Evolutionary conservation across 2,329 filamentous ascomycete species (phyloP).

Genomic region (Fusarium sp.): DNA sequence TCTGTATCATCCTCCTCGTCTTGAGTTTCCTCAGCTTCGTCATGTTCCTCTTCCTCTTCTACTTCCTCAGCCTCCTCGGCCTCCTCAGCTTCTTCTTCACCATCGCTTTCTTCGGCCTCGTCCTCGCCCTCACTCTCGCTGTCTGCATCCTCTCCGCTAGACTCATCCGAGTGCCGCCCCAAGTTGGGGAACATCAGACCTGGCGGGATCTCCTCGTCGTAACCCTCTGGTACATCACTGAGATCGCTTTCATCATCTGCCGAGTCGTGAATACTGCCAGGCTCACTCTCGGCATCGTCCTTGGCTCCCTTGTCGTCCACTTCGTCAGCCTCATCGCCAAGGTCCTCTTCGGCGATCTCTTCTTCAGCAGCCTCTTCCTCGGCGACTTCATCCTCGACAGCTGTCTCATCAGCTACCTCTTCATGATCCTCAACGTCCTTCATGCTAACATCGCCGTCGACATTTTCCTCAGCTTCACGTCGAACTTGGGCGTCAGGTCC

Average conservation of each 20-base stretch:
- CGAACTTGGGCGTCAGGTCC: slow-evolving; percentile 55
- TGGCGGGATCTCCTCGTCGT: slow-evolving; percentile 68
- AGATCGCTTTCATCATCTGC: slow-evolving; percentile 78
- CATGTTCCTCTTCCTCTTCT: slow-evolving; percentile 17
- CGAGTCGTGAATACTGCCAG: slow-evolving; percentile 72
- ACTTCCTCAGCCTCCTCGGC: slow-evolving; percentile 19
- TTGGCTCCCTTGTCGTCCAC: slow-evolving; percentile 46
- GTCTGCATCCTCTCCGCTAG: slow-evolving; percentile 52
- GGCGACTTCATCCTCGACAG: slow-evolving; percentile 44
- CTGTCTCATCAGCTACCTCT: slow-evolving; percentile 46
- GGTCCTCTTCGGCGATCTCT: slow-evolving; percentile 47
- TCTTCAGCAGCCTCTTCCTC: slow-evolving; percentile 44
- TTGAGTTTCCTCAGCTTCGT: slow-evolving; percentile 32
- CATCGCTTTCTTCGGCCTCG: slow-evolving; percentile 33
- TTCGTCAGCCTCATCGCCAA: slow-evolving; percentile 52
- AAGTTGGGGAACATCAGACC: slow-evolving; percentile 66
- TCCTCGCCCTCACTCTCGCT: slow-evolving; percentile 52
- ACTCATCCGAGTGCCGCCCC: slow-evolving; percentile 45
- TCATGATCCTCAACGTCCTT: slow-evolving; percentile 54
- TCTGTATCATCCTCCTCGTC: slow-evolving; percentile 35
- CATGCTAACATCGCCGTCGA: slow-evolving; percentile 56
- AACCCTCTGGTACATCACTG: slow-evolving; percentile 71
- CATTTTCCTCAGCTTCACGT: slow-evolving; percentile 50
- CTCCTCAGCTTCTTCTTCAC: slow-evolving; percentile 33
- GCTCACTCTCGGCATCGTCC: slow-evolving; percentile 47